Evolutionary conservation across 306 rosid species (phyloP).

Genomic region (Citrullus mucosospermus): DNA sequence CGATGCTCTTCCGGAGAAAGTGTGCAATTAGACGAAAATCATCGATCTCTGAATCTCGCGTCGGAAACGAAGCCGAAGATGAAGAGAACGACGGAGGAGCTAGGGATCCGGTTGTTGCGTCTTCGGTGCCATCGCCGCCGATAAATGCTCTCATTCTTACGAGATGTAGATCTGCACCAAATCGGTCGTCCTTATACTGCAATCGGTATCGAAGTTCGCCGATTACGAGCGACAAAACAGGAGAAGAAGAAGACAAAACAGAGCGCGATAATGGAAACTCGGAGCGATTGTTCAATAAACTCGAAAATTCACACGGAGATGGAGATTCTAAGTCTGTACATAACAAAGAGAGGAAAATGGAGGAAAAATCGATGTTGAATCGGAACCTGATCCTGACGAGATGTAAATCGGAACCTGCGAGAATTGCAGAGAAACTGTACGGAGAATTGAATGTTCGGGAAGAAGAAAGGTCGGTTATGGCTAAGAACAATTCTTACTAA

Average conservation of each 20-base stretch:
- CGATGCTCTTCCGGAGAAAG: slow-evolving; percentile 23
- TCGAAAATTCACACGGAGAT: background rate
- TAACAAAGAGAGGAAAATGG: background rate
- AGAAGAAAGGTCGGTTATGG: slow-evolving; percentile 30
- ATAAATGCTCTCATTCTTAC: slow-evolving; percentile 58
- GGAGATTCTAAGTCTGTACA: background rate
- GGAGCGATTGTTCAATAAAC: background rate
- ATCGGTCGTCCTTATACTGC: slow-evolving; percentile 57
- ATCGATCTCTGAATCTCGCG: slow-evolving; percentile 10
- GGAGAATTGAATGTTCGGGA: slow-evolving; percentile 33
- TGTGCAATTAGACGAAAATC: slow-evolving; percentile 15
- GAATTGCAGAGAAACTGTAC: slow-evolving; percentile 39
- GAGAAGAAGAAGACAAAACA: slow-evolving; percentile 16
- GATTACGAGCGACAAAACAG: slow-evolving; percentile 18
- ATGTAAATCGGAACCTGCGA: slow-evolving; percentile 76
- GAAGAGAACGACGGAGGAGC: slow-evolving; percentile 10
- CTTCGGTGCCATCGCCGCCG: slow-evolving; percentile 31
- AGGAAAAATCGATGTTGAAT: background rate
- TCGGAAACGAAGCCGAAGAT: slow-evolving; percentile 10
- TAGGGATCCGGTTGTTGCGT: slow-evolving; percentile 9
- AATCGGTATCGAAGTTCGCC: slow-evolving; percentile 57
- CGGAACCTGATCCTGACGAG: slow-evolving; percentile 44
- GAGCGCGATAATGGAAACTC: slow-evolving; percentile 10
- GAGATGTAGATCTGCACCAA: slow-evolving; percentile 75
- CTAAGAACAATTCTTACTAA: slow-evolving; percentile 15